Evolutionary conservation across 1,284 basidiomycete species (phyloP), one percentile per base, ranked within the genome.

Genomic region (Tilletia setariae): DNA sequence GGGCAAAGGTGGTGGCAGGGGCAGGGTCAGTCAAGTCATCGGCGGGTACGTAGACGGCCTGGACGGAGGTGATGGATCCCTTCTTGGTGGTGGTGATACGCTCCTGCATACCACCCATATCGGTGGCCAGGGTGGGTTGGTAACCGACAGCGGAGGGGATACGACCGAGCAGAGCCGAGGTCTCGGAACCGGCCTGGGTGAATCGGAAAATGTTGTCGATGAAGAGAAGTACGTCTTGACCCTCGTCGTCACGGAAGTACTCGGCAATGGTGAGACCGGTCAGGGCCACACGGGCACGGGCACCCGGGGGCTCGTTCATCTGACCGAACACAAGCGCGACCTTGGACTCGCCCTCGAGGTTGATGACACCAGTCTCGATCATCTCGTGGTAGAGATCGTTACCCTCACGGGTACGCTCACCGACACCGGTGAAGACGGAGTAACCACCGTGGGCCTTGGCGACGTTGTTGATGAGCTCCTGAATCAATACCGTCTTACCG

Each of bases 171-270:
- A 98, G 86, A 76, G 95, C 95, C 86, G 95, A 98, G 87, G 98
- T 96, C 86, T 98, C 95, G 77, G 95, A 98, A 91, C 95, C 95
- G 84, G 95, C 95, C 86, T 97, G 93, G 79, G 93, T 95, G 91
- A 97, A 96, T 84, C 76, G 79, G 79, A 77, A 79, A 87, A 98
- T 98, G 89, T 98, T 98, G 91, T 98, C 95, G 84, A 98, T 98
- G 89, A 98, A 98, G 84, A 98, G 90, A 84, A 98, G 89, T 87
- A 98, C 95, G 86, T 98, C 95, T 86, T 98, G 95, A 78, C 95
- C 95, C 87, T 98, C 94, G 86, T 98, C 94, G 83, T 98, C 95
- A 91, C 95, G 94, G 95, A 98, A 98, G 88, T 98, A 98, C 87
- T 98, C 95, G 79, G 95, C 95, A 79, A 98, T 96, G 84, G 95